phyloP scores from a whole-genome alignment of 2,329 filamentous ascomycete species.

The Sclerotinia glacialis region DNA sequence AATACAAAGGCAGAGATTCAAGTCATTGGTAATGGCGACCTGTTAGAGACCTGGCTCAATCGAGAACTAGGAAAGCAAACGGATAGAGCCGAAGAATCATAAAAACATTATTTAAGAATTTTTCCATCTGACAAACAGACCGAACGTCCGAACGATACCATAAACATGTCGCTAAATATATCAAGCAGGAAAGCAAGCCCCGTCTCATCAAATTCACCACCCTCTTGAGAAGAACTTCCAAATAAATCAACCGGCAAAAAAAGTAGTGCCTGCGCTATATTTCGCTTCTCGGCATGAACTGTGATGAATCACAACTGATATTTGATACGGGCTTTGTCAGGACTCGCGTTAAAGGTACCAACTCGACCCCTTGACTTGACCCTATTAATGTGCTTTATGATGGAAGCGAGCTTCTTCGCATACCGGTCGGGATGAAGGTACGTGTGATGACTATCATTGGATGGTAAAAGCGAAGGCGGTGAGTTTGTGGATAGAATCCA shows the following conservation, averaged over 20 bases:
- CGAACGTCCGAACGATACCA: background rate
- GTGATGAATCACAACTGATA: background rate
- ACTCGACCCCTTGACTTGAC: background rate
- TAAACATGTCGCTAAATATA: background rate
- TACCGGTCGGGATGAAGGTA: background rate
- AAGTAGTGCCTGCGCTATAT: no score
- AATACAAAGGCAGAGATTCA: slow-evolving; percentile 78
- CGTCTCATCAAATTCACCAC: background rate
- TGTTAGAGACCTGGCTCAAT: slow-evolving; percentile 37
- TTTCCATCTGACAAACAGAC: background rate
- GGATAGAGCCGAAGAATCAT: background rate
- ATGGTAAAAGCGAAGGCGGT: background rate
- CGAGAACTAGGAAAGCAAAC: slow-evolving; percentile 21
- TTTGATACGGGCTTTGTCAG: no score
- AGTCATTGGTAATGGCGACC: slow-evolving; percentile 51
- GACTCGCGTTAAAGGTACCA: no score
- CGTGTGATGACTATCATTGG: background rate
- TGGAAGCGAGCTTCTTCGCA: background rate
- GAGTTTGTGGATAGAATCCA: background rate
- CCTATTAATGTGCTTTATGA: background rate
- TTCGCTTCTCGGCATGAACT: background rate
- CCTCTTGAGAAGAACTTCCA: no score
- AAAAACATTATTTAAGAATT: background rate
- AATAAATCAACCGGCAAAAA: no score
- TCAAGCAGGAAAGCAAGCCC: background rate